Conservation (phyloP, 805 yeast genomes). For the Ogataea degrootiae region DNA sequence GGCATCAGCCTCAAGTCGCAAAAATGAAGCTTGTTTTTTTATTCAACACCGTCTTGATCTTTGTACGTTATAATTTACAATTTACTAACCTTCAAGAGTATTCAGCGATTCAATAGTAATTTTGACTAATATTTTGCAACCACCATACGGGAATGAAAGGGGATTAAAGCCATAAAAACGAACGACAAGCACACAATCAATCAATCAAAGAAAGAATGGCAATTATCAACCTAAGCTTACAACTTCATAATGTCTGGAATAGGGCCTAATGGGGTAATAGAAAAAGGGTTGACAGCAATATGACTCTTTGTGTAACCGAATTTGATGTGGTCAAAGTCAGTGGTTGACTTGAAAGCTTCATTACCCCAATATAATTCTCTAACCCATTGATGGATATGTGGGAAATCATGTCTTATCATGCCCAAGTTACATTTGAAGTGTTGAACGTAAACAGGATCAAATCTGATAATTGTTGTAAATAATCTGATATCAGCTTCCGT, state of each 20-base stretch:
- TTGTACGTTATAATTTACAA: too few relatives aligned
- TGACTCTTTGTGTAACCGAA: slow-evolving; percentile 88
- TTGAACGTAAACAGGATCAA: slow-evolving; percentile 90
- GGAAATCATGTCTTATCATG: slow-evolving; percentile 75
- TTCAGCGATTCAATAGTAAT: too few relatives aligned
- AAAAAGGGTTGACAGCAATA: slow-evolving; percentile 69
- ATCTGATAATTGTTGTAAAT: slow-evolving; percentile 82
- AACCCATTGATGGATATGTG: slow-evolving; percentile 74
- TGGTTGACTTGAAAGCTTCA: slow-evolving; percentile 65
- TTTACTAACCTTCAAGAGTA: too few relatives aligned
- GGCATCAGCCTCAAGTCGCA: too few relatives aligned
- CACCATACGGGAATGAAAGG: too few relatives aligned
- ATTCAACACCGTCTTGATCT: too few relatives aligned
- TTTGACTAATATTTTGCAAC: too few relatives aligned
- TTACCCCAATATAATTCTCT: slow-evolving; percentile 76
- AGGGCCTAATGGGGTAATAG: slow-evolving; percentile 88
- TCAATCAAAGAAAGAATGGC: too few relatives aligned
- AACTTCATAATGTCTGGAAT: slow-evolving; percentile 63
- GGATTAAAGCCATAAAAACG: too few relatives aligned
- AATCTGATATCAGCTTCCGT: slow-evolving; percentile 92
- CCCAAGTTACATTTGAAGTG: slow-evolving; percentile 91
- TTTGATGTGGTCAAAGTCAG: slow-evolving; percentile 87
- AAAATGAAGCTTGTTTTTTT: too few relatives aligned
- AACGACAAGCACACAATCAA: too few relatives aligned
- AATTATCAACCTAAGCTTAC: slow-evolving; percentile 1